These are phyloP conservation scores for Rhamnella rubrinervis DNA, from an alignment of 331 rosid species.

Conservation along the genomic window DNA sequence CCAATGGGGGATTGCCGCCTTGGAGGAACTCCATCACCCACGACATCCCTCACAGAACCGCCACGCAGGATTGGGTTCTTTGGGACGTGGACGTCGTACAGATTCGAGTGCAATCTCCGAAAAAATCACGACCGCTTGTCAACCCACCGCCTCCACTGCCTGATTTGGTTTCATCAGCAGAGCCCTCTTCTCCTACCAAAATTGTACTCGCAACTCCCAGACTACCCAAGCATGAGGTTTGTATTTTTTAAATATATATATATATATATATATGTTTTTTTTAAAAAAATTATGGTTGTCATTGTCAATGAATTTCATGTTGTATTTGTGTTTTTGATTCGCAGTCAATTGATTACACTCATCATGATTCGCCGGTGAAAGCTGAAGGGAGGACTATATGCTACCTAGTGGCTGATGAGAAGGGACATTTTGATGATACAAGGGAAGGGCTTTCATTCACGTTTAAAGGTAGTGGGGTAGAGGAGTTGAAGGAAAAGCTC, in stretches of 20 bases:
- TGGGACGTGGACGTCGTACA: slow-evolving; percentile 82
- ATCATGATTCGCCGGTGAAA: slow-evolving; percentile 31
- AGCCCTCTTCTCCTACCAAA: slow-evolving; percentile 21
- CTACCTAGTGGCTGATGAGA: slow-evolving; percentile 60
- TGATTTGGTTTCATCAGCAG: background rate
- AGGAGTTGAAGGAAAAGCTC: slow-evolving; percentile 52
- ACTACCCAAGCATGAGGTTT: slow-evolving; percentile 38
- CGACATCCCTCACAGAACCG: slow-evolving; percentile 56
- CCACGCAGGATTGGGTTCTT: slow-evolving; percentile 70
- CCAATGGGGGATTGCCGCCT: slow-evolving; percentile 90
- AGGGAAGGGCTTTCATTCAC: slow-evolving; percentile 38
- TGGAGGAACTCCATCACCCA: slow-evolving; percentile 91
- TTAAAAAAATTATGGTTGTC: background rate
- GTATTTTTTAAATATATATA: no score
- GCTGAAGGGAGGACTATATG: slow-evolving; percentile 58
- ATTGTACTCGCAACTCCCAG: slow-evolving; percentile 40
- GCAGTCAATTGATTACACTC: slow-evolving; percentile 18
- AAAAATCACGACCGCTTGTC: background rate
- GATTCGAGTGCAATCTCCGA: slow-evolving; percentile 29
- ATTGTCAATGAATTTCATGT: background rate
- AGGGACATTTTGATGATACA: slow-evolving; percentile 42
- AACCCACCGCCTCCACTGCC: slow-evolving; percentile 27
- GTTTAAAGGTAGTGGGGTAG: slow-evolving; percentile 56
- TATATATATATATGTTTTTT: no score
- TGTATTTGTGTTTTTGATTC: background rate